Conservation (phyloP, 1,284 basidiomycete species). For the Coriolopsis trogii region DNA sequence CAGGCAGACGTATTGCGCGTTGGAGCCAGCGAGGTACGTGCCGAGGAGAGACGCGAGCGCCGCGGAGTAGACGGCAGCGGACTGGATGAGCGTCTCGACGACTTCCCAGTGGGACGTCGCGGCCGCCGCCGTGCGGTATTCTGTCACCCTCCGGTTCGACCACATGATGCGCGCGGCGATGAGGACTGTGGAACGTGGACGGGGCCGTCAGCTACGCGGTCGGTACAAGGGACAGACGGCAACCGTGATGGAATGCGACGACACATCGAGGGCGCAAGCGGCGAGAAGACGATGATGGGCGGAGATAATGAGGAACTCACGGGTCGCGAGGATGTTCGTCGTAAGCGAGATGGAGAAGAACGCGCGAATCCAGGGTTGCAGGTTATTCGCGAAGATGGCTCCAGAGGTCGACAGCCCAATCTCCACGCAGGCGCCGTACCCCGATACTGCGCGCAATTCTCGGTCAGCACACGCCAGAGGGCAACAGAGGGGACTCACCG, state of each 20-base stretch:
- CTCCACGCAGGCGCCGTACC: slow-evolving; percentile 22
- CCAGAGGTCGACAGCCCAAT: slow-evolving; percentile 15
- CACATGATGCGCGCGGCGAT: slow-evolving; percentile 22
- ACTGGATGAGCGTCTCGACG: slow-evolving; percentile 19
- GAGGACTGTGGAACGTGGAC: slow-evolving; percentile 9
- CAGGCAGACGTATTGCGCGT: slow-evolving; percentile 18
- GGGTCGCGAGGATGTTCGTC: slow-evolving; percentile 19
- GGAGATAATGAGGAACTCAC: slow-evolving; percentile 6
- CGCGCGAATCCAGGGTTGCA: slow-evolving; percentile 22
- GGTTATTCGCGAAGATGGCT: slow-evolving; percentile 17
- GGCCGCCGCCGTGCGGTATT: slow-evolving; percentile 3
- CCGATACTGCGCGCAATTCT: slow-evolving; percentile 7
- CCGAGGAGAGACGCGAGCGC: slow-evolving; percentile 15
- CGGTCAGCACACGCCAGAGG: background rate
- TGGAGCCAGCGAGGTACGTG: slow-evolving; percentile 15
- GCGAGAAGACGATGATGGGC: background rate
- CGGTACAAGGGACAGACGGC: background rate
- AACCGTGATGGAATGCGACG: background rate
- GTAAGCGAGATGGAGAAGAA: slow-evolving; percentile 24
- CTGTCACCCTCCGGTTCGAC: slow-evolving; percentile 16
- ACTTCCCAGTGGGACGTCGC: slow-evolving; percentile 7
- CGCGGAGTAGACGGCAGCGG: slow-evolving; percentile 20
- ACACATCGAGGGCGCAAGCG: background rate
- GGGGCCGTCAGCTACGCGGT: background rate
- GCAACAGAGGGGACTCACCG: slow-evolving; percentile 3